Conservation (phyloP, 176 grass and related monocot species). For the Dendrocalamus sinicus region DNA sequence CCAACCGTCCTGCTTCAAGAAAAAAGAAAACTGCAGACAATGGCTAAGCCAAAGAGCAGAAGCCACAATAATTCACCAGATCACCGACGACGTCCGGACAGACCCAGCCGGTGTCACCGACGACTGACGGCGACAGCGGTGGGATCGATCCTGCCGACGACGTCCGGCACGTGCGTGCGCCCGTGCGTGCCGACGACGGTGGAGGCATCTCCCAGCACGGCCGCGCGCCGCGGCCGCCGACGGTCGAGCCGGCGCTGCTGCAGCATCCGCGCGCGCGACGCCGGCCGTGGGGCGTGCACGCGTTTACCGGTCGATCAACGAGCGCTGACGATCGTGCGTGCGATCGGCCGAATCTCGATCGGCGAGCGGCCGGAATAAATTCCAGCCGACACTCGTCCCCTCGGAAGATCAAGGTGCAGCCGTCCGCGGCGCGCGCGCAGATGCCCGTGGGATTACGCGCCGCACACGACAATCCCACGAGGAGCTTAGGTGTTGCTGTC, state of each 20-base stretch:
- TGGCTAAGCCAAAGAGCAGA: neutral
- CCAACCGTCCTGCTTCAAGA: neutral
- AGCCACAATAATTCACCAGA: neutral
- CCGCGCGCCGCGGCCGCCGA: neutral
- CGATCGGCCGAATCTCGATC: neutral
- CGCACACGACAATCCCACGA: neutral
- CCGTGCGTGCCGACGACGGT: neutral
- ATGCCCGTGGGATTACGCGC: no score
- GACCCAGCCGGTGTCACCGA: neutral
- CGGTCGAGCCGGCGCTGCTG: neutral
- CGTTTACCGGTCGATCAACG: neutral
- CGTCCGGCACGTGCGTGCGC: neutral
- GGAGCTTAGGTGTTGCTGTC: no score
- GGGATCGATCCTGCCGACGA: neutral
- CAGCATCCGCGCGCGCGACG: neutral
- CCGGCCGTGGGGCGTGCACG: neutral
- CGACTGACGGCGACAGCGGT: neutral
- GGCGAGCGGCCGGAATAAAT: neutral
- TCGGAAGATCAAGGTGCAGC: neutral
- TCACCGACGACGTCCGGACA: neutral
- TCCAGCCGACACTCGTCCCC: neutral
- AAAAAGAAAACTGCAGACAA: neutral
- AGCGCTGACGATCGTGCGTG: rapidly evolving
- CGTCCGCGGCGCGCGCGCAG: neutral
- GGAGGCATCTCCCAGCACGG: neutral